These are phyloP conservation scores for Xerocomellus intermedius DNA, from an alignment of 768 basidiomycete species.

Conservation along the genomic window DNA sequence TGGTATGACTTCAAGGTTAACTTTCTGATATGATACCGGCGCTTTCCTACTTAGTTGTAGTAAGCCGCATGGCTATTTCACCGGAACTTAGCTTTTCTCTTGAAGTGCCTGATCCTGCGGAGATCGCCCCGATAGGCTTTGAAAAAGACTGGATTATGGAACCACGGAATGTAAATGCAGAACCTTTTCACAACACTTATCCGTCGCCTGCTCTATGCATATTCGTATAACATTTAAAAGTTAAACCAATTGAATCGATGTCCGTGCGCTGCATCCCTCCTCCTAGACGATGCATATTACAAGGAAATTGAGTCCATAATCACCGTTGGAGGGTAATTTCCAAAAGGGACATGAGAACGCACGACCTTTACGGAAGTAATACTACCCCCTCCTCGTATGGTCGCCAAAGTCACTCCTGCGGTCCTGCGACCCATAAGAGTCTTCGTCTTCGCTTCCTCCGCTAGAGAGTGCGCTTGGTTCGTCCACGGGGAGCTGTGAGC, in stretches of 20 bases:
- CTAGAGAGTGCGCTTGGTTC: constrained; percentile 27
- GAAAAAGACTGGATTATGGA: constrained; percentile 5
- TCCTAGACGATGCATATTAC: constrained; percentile 7
- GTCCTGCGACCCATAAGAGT: constrained; percentile 35
- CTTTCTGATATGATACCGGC: constrained; percentile 21
- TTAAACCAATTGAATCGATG: constrained; percentile 6
- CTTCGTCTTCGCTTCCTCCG: constrained; percentile 35
- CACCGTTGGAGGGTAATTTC: constrained; percentile 11
- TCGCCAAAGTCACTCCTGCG: constrained; percentile 35
- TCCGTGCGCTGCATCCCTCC: not conserved
- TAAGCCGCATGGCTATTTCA: constrained; percentile 16
- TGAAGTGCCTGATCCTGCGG: constrained; percentile 24
- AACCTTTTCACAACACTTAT: not conserved
- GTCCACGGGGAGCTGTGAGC: constrained; percentile 30
- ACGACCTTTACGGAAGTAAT: constrained; percentile 20
- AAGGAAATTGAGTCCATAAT: constrained; percentile 21
- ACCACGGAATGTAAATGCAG: not conserved
- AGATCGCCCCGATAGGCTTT: constrained; percentile 31
- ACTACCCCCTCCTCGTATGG: constrained; percentile 34
- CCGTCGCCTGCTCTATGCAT: constrained; percentile 5
- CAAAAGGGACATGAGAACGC: constrained; percentile 20
- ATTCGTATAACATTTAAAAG: constrained; percentile 13
- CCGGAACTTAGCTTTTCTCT: constrained; percentile 11
- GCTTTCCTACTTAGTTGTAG: constrained; percentile 2
- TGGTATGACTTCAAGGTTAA: constrained; percentile 27